phyloP scores from a whole-genome alignment of 129 eudicot genomes.

The Heracleum sosnowskyi region DNA sequence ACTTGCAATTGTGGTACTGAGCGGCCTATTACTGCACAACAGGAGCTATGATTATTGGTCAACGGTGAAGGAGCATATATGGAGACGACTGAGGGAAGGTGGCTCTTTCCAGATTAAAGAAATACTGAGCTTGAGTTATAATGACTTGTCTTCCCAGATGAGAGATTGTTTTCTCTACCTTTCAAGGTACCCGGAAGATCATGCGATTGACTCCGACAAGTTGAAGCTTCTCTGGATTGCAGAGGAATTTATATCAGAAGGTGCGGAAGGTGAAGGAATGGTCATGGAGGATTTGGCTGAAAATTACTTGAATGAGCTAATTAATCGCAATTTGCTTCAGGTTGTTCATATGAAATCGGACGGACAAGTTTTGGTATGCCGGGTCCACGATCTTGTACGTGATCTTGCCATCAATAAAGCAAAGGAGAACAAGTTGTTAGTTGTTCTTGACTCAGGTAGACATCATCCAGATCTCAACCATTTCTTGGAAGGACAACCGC shows the following conservation, averaged over 20 bases:
- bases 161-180: slow-evolving; percentile 12
- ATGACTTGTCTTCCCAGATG: neutral
- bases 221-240: slow-evolving; percentile 11
- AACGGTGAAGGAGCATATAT: neutral
- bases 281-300: too few species aligned
- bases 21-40: neutral
- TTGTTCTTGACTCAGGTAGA: too few species aligned
- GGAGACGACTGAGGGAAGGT: neutral
- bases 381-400: too few species aligned
- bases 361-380: too few species aligned
- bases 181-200: slow-evolving; percentile 8
- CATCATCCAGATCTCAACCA: too few species aligned
- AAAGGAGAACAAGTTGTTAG: too few species aligned
- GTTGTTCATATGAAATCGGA: too few species aligned
- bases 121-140: neutral
- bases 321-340: neutral
- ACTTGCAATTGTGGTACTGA: neutral
- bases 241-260: too few species aligned
- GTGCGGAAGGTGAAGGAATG: too few species aligned
- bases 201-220: neutral
- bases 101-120: neutral
- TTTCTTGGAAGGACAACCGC: too few species aligned
- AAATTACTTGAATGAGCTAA: too few species aligned
- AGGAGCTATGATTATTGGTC: neutral
- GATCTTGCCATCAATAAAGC: too few species aligned